phyloP scores from a whole-genome alignment of 495 filamentous ascomycete species.

The Xylaria telfairii region DNA sequence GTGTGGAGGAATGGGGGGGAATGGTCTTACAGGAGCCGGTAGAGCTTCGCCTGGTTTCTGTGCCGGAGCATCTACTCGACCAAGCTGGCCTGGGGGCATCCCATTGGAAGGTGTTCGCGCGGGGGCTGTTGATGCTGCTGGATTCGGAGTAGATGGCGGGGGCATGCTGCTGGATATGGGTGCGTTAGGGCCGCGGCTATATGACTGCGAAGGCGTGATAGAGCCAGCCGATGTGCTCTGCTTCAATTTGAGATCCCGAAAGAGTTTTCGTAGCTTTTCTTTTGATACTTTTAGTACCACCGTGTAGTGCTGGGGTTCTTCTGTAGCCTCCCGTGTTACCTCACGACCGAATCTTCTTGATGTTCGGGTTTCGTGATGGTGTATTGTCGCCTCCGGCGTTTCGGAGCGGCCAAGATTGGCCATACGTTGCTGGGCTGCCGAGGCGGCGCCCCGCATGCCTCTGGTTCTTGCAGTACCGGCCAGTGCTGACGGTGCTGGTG shows the following conservation, averaged over 20 bases:
- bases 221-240: conserved; percentile 46
- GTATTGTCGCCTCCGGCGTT: conserved; percentile 76
- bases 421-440: conserved; percentile 74
- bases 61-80: conserved; percentile 69
- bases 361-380: conserved; percentile 75
- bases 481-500: conserved; percentile 77
- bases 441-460: conserved; percentile 84
- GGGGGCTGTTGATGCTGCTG: conserved; percentile 43
- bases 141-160: conserved; percentile 56
- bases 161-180: conserved; percentile 66
- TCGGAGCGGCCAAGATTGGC: conserved; percentile 84
- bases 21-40: conserved; percentile 60
- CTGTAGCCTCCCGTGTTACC: conserved; percentile 70
- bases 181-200: conserved; percentile 58
- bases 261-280: conserved; percentile 65
- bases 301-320: conserved; percentile 68
- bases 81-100: conserved; percentile 59
- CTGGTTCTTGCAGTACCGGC: conserved; percentile 84
- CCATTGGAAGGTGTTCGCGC: conserved; percentile 42
- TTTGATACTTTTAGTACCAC: conserved; percentile 75
- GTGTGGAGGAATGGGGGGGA: conserved; percentile 30
- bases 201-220: conserved; percentile 56
- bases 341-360: conserved; percentile 64
- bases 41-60: conserved; percentile 58
- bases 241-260: conserved; percentile 51